Evolutionary conservation across 805 yeast species (phyloP).

Genomic region (Candida taoyuanica): DNA sequence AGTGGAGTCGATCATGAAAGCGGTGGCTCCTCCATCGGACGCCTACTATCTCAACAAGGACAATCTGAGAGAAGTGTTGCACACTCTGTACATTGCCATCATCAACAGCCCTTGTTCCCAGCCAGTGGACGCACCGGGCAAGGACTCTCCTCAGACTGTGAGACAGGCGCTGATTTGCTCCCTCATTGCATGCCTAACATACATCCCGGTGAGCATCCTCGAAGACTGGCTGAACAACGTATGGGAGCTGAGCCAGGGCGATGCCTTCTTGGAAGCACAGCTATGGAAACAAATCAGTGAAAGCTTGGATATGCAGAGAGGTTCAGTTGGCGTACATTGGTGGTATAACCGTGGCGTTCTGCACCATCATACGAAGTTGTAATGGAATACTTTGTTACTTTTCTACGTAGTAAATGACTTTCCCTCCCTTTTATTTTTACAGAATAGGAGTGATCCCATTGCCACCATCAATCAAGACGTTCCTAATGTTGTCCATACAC

Average conservation of each 20-base stretch:
- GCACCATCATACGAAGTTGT: too few relatives aligned
- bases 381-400: too few relatives aligned
- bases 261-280: conserved; percentile 30
- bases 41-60: conserved; percentile 29
- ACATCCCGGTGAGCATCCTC: conserved; percentile 40
- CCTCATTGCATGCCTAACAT: conserved; percentile 49
- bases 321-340: conserved; percentile 53
- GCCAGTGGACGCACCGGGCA: conserved; percentile 17
- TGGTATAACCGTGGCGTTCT: conserved; percentile 43
- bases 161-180: conserved; percentile 46
- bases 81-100: conserved; percentile 39
- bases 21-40: conserved; percentile 34
- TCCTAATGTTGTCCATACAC: conserved; percentile 47
- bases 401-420: too few relatives aligned
- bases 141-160: conserved; percentile 27
- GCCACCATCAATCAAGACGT: conserved; percentile 22
- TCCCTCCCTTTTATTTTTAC: conserved; percentile 2
- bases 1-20: conserved; percentile 47
- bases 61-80: conserved; percentile 34
- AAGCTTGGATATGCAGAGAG: conserved; percentile 52
- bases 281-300: conserved; percentile 56
- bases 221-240: conserved; percentile 44
- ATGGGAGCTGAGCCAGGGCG: conserved; percentile 31
- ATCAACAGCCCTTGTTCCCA: conserved; percentile 33
- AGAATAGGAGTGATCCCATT: conserved; percentile 14